Evolutionary conservation across 140 eudicot species (phyloP), one percentile per base, ranked within the genome.

Genomic region (Bidens hawaiensis): DNA sequence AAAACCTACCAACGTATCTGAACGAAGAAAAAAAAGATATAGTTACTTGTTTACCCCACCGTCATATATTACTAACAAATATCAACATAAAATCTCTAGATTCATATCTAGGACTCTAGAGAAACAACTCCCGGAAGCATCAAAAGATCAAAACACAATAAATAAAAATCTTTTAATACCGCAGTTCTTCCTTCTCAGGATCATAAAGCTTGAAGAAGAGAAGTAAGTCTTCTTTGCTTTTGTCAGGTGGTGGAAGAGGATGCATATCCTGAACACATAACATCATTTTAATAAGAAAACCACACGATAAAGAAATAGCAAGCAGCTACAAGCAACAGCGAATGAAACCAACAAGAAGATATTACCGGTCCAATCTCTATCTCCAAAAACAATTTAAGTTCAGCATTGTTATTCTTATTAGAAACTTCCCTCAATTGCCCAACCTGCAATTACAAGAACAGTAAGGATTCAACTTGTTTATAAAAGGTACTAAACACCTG

Each of bases 121-220:
- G 15, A 57, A 34, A 46, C 43, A 47, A 55, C 16, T 13, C 49
- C 15, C 28, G 11, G 10, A 47, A 33, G 46, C 47, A 62, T 48
- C 46, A 21, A 16, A 28, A 23, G 42, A 31, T 45, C 11, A 30
- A 64, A 31, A 43, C 14, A 30, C 15, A 22, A 64, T 16, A 47
- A 28, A 55, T 45, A 21, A 18, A 26, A 40, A 25, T 47, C 41
- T 49, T 41, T 67, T 67, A 61, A 40, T 82, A 89, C 95, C 95
- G 67, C 17, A 89, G 85, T 77, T 89, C 91, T 78, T 89, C 97
- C 68, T 78, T 89, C 65, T 78, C 87, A n/a, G 95, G 97, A 76
- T 85, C 91, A 58, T 85, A 89, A 67, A 82, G 85, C 81, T 89
- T 89, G 69, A 89, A 85, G 68, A 89, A 89, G 15, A 89, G 81